phyloP scores from a whole-genome alignment of 139 green algal genomes.

The Desmodesmus armatus region DNA sequence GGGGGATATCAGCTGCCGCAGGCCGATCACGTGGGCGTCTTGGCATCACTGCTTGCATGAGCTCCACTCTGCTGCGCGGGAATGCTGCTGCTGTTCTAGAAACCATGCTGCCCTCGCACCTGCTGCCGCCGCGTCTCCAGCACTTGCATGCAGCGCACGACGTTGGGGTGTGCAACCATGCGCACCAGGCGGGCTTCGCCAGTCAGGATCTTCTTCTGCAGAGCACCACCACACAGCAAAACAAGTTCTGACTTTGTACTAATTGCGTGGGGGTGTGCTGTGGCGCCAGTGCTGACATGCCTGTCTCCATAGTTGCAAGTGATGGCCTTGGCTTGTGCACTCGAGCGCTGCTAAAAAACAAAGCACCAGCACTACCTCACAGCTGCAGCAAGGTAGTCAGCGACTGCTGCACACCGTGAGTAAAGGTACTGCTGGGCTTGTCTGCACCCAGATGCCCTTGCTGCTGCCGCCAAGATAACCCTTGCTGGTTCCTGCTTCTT shows the following conservation, averaged over 20 bases:
- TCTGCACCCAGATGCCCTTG: neutral
- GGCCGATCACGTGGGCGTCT: neutral
- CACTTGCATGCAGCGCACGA: conserved; percentile 54
- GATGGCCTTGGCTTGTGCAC: no score
- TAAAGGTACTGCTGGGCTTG: neutral
- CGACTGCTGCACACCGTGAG: neutral
- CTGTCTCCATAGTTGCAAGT: neutral
- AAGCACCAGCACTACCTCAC: no score
- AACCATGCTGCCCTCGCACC: conserved; percentile 33
- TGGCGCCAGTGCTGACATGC: neutral
- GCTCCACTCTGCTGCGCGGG: neutral
- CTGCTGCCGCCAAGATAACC: neutral
- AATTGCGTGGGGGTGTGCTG: neutral
- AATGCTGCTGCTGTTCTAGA: neutral
- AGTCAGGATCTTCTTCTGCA: conserved; percentile 46
- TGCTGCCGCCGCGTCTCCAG: conserved; percentile 57
- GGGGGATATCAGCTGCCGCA: neutral
- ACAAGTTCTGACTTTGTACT: neutral
- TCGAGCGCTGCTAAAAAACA: no score
- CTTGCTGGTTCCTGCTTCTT: no score
- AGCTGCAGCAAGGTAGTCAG: no score
- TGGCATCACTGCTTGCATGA: no score
- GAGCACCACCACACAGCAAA: no score
- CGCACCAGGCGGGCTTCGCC: conserved; percentile 51
- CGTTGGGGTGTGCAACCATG: conserved; percentile 54